A percentile compares a stretch with the other conserved stretches of the same genome.
These are phyloP conservation scores for Spiraea crenata DNA, from an alignment of 331 rosid genomes.

Conservation along the genomic window DNA sequence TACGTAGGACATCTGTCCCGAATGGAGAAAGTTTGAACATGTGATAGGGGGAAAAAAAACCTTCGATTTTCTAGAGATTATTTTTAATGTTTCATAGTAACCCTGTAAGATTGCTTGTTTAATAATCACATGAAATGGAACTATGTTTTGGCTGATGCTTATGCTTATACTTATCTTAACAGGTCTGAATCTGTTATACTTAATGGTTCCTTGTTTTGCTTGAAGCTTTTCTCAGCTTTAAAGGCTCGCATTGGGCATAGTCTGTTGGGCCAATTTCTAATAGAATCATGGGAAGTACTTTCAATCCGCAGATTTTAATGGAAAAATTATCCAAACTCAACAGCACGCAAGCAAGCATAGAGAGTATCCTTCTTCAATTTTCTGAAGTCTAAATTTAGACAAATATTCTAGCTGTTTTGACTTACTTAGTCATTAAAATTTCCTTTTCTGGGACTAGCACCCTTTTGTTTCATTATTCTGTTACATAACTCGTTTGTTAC, in stretches of 20 bases:
- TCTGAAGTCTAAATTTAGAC: constrained; percentile 11
- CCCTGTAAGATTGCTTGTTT: background rate
- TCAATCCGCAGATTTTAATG: constrained; percentile 90
- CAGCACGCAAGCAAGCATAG: constrained; percentile 94
- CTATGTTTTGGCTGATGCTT: background rate
- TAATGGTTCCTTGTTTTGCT: constrained; percentile 5
- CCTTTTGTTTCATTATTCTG: background rate
- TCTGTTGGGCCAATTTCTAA: constrained; percentile 26
- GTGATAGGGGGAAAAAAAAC: background rate
- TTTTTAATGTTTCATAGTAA: background rate
- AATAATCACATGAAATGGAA: background rate
- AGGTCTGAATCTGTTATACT: background rate
- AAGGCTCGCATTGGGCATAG: constrained; percentile 32
- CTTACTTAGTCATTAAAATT: constrained; percentile 3
- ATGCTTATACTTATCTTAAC: background rate
- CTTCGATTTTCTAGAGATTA: background rate
- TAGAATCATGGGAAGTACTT: constrained; percentile 83
- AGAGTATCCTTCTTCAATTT: constrained; percentile 78
- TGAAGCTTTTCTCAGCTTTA: constrained; percentile 34
- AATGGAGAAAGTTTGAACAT: background rate
- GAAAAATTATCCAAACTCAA: constrained; percentile 96
- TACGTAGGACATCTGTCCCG: too few species aligned
- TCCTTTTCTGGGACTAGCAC: constrained; percentile 3
- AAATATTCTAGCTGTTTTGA: constrained; percentile 9
- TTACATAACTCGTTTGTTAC: background rate